Evolutionary conservation across 108 stramenopile genomes (phyloP).

Genomic region (Pseudonitzschia delicatissima): DNA sequence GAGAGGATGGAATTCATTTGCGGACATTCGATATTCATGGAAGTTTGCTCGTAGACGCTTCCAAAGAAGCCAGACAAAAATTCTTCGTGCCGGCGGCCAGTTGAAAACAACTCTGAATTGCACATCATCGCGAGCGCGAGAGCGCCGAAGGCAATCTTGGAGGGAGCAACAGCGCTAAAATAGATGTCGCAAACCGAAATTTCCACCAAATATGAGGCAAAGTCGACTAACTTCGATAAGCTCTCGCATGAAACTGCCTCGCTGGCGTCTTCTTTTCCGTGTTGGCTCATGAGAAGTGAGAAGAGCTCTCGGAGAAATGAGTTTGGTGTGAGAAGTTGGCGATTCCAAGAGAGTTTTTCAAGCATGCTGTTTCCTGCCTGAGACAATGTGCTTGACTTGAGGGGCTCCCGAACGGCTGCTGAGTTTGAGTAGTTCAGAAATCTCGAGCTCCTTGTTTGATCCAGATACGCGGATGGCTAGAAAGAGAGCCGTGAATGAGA

Average conservation of each 20-base stretch:
- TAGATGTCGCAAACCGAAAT: conserved; percentile 35
- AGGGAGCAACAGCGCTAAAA: conserved; percentile 20
- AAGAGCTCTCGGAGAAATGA: conserved; percentile 30
- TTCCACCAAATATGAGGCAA: conserved; percentile 36
- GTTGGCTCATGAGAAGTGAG: background rate
- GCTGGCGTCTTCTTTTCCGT: background rate
- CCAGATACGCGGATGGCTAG: conserved; percentile 38
- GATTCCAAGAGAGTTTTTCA: conserved; percentile 20
- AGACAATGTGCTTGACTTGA: conserved; percentile 21
- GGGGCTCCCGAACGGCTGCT: conserved; percentile 23
- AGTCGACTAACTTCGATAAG: conserved; percentile 17
- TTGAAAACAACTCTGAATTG: background rate
- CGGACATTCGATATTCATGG: conserved; percentile 3
- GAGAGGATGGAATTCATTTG: conserved; percentile 6
- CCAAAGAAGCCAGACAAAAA: background rate
- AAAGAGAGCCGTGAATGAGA: conserved; percentile 39
- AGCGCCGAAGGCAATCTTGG: conserved; percentile 39
- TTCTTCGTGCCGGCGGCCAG: background rate
- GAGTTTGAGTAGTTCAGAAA: conserved; percentile 30
- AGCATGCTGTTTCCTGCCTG: conserved; percentile 33
- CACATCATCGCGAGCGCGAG: conserved; percentile 13
- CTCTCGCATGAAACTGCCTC: background rate
- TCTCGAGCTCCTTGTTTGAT: conserved; percentile 20
- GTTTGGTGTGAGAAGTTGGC: conserved; percentile 29
- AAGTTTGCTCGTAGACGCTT: conserved; percentile 9